Percentiles rank a stretch among this genome's conserved stretches.
Evolutionary conservation across 225 moss, liverwort and hornwort species (phyloP).

Genomic region (Pseudisothecium myosuroides): DNA sequence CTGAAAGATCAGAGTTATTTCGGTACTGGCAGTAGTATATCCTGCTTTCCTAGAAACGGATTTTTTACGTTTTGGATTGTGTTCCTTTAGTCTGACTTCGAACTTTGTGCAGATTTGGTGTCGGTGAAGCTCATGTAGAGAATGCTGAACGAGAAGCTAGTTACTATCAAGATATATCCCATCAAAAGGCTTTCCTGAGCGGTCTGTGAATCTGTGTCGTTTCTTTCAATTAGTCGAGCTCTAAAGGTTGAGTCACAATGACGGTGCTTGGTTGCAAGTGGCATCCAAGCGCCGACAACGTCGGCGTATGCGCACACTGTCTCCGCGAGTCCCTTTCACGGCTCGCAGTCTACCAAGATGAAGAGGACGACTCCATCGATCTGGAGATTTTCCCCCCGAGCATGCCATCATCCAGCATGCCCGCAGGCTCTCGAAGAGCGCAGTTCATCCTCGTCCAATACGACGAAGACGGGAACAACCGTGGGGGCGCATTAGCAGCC

Average conservation of each 20-base stretch:
- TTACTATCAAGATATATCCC: background rate
- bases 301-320: conserved; percentile 43
- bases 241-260: background rate
- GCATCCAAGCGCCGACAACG: conserved; percentile 38
- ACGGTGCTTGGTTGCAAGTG: conserved; percentile 45
- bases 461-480: conserved; percentile 8
- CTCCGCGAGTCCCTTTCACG: conserved; percentile 32
- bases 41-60: background rate
- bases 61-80: background rate
- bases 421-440: conserved; percentile 13
- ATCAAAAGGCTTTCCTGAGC: background rate
- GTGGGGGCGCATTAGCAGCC: background rate
- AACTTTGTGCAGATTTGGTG: conserved; percentile 57
- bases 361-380: conserved; percentile 41
- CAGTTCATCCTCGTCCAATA: conserved; percentile 38
- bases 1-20: background rate
- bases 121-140: conserved; percentile 88
- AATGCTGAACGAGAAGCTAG: conserved; percentile 62
- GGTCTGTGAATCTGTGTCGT: background rate
- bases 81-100: background rate
- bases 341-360: conserved; percentile 40
- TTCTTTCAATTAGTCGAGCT: background rate
- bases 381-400: conserved; percentile 31
- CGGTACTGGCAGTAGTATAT: background rate
- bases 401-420: conserved; percentile 8